A percentile compares a stretch with the other conserved stretches of the same genome.
Conservation (phyloP, 768 basidiomycete species). For the Imleria badia region DNA sequence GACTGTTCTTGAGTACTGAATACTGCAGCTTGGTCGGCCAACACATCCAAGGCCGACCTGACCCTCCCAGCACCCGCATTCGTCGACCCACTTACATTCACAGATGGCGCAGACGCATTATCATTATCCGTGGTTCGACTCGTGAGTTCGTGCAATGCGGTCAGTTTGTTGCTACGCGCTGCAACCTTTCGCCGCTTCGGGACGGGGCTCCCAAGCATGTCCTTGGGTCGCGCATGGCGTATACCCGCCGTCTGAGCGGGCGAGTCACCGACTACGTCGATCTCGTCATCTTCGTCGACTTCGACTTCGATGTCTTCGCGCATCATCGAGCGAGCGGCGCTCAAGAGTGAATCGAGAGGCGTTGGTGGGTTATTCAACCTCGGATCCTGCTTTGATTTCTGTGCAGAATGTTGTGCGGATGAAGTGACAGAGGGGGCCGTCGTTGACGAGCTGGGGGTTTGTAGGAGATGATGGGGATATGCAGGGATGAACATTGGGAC, state of each 20-base stretch:
- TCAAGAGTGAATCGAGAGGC: constrained; percentile 59
- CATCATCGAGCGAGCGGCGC: constrained; percentile 60
- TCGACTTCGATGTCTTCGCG: constrained; percentile 33
- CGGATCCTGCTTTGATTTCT: constrained; percentile 17
- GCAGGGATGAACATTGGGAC: constrained; percentile 33
- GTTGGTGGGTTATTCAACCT: constrained; percentile 37
- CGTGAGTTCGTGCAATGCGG: constrained; percentile 2
- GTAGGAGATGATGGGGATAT: constrained; percentile 28
- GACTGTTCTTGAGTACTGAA: constrained; percentile 41
- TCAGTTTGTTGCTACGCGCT: constrained; percentile 10
- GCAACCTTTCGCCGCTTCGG: constrained; percentile 39
- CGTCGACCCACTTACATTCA: not conserved
- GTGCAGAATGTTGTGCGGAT: constrained; percentile 15
- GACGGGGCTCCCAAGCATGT: constrained; percentile 35
- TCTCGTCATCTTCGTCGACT: constrained; percentile 32
- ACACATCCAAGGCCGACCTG: constrained; percentile 63
- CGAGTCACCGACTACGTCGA: constrained; percentile 22
- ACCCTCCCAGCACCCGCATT: constrained; percentile 27
- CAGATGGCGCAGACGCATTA: not conserved
- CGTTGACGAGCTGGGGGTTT: constrained; percentile 34
- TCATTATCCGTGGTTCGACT: not conserved
- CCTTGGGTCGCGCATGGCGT: constrained; percentile 28
- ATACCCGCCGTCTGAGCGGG: constrained; percentile 21
- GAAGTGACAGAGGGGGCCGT: constrained; percentile 28
- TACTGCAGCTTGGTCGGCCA: constrained; percentile 71